Percentiles rank a stretch among this genome's conserved stretches.
Conservation (phyloP, 768 basidiomycete species). For the Tylopilus balloui region DNA sequence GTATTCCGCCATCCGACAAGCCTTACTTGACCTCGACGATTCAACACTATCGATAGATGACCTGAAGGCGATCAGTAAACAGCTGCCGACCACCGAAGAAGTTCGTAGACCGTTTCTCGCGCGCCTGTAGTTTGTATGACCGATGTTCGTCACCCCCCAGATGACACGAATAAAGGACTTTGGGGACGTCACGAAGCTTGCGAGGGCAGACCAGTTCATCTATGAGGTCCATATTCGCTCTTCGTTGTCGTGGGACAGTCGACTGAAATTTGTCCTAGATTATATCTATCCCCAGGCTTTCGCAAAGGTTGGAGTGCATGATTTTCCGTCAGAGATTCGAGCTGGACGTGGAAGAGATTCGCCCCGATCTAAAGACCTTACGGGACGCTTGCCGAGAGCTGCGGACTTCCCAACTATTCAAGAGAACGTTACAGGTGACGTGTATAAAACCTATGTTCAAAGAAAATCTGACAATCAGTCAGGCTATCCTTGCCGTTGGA, state of each 20-base stretch:
- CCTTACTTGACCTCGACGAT: constrained; percentile 72
- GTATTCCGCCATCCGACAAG: constrained; percentile 60
- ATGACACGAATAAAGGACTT: constrained; percentile 62
- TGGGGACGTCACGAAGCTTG: constrained; percentile 66
- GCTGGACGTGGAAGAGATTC: constrained; percentile 75
- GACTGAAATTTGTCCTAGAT: constrained; percentile 46
- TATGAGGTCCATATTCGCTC: constrained; percentile 45
- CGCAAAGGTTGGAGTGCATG: constrained; percentile 76
- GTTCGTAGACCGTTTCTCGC: constrained; percentile 31
- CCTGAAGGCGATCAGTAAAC: constrained; percentile 67
- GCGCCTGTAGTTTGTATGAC: background rate
- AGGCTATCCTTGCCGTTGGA: constrained; percentile 74
- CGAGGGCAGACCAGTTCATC: constrained; percentile 84
- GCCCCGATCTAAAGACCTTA: constrained; percentile 74
- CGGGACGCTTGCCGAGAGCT: constrained; percentile 69
- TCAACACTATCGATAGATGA: constrained; percentile 64
- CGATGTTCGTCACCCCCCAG: constrained; percentile 32
- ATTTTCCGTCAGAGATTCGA: constrained; percentile 79
- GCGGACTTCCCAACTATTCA: constrained; percentile 59
- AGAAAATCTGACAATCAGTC: background rate
- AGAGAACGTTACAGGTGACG: constrained; percentile 59
- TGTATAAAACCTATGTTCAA: background rate
- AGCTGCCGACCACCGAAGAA: constrained; percentile 81
- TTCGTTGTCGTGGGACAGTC: background rate
- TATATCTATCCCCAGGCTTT: constrained; percentile 69